phyloP scores from a whole-genome alignment of 2,329 filamentous ascomycete species.

The Taxawa tesnikishii region DNA sequence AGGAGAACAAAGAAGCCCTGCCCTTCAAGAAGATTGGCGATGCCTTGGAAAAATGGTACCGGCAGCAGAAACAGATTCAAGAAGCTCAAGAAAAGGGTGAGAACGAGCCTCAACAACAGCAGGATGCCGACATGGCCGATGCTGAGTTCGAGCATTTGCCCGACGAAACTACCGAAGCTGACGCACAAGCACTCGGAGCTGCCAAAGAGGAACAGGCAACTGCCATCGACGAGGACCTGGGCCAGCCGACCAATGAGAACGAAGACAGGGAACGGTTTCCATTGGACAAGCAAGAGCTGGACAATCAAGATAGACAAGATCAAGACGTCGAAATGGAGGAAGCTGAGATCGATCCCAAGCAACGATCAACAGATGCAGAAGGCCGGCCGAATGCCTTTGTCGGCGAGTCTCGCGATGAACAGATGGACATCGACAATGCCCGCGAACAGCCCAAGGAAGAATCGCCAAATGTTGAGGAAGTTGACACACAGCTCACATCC shows the following conservation, averaged over 20 bases:
- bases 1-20: slow-evolving; percentile 27
- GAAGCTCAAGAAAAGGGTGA: slow-evolving; percentile 33
- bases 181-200: slow-evolving; percentile 82
- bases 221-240: slow-evolving; percentile 79
- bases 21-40: slow-evolving; percentile 94
- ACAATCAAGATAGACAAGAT: slow-evolving; percentile 21
- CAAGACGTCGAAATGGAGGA: slow-evolving; percentile 26
- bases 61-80: slow-evolving; percentile 69
- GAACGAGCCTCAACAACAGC: slow-evolving; percentile 33
- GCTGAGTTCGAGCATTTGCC: slow-evolving; percentile 90
- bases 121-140: slow-evolving; percentile 59
- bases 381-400: slow-evolving; percentile 30
- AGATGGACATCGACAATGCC: slow-evolving; percentile 26
- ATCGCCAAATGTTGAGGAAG: slow-evolving; percentile 25
- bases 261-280: slow-evolving; percentile 18
- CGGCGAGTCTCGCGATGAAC: slow-evolving; percentile 29
- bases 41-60: slow-evolving; percentile 83
- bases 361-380: slow-evolving; percentile 13
- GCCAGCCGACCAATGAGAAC: slow-evolving; percentile 55
- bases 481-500: slow-evolving; percentile 52
- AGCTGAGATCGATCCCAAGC: slow-evolving; percentile 15
- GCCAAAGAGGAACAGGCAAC: slow-evolving; percentile 78
- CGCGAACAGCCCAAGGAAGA: slow-evolving; percentile 22
- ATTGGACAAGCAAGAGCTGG: slow-evolving; percentile 13
- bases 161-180: slow-evolving; percentile 68